A percentile compares a stretch with the other conserved stretches of the same genome.
These are phyloP conservation scores for Candida mesenterica DNA, from an alignment of 1,139 yeast genomes.

Conservation along the genomic window DNA sequence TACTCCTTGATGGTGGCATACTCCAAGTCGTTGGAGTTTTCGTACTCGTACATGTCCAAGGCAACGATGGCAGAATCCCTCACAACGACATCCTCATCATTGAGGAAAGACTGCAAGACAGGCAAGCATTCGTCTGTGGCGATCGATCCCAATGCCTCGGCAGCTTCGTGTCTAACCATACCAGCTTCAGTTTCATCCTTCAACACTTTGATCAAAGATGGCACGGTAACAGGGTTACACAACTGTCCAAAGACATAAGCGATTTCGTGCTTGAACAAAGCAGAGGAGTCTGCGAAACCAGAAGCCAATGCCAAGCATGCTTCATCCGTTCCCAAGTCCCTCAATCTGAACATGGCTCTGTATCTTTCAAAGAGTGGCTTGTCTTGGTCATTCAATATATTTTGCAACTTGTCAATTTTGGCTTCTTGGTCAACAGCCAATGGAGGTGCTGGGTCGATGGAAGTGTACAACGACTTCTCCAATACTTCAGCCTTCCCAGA, in stretches of 20 bases:
- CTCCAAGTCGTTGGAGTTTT: conserved; percentile 81
- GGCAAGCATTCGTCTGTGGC: conserved; percentile 97
- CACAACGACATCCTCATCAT: conserved; percentile 85
- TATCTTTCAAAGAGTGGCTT: conserved; percentile 89
- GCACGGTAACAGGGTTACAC: conserved; percentile 91
- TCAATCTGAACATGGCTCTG: conserved; percentile 96
- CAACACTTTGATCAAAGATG: conserved; percentile 78
- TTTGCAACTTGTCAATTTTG: conserved; percentile 61
- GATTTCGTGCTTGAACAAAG: conserved; percentile 94
- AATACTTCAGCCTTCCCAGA: conserved; percentile 61
- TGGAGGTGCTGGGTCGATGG: conserved; percentile 99
- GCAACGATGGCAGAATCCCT: conserved; percentile 97
- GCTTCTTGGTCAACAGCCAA: conserved; percentile 61
- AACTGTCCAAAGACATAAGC: conserved; percentile 98
- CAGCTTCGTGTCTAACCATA: conserved; percentile 99
- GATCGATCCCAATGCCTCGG: conserved; percentile 96
- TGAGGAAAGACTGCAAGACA: conserved; percentile 71
- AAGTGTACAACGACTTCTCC: conserved; percentile 74
- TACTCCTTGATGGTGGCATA: conserved; percentile 52
- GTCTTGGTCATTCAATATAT: conserved; percentile 69
- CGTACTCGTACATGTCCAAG: conserved; percentile 95
- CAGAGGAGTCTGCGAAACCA: conserved; percentile 88
- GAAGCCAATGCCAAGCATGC: conserved; percentile 90
- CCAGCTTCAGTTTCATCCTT: conserved; percentile 81
- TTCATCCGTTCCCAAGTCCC: conserved; percentile 91